Percentiles rank a stretch among this genome's conserved stretches.
These are phyloP conservation scores for Coemansia sp. DNA, from an alignment of 192 early-diverging fungal species.

Conservation along the genomic window DNA sequence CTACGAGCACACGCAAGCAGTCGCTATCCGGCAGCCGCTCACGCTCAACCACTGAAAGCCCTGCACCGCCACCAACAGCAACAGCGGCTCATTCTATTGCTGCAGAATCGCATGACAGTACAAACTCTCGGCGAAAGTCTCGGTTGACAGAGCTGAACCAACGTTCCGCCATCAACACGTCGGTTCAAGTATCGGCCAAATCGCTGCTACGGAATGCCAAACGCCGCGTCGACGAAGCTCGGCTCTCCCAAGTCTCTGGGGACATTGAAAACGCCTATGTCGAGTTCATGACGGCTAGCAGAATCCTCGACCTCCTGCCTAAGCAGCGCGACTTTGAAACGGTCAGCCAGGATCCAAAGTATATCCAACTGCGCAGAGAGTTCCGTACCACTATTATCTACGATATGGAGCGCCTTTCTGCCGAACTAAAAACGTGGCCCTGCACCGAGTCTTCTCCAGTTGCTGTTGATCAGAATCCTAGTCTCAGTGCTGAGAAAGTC, in stretches of 20 bases:
- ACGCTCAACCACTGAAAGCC: background rate
- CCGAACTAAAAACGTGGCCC: slow-evolving; percentile 27
- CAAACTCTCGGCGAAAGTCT: slow-evolving; percentile 9
- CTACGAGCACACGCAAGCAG: background rate
- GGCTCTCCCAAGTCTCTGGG: slow-evolving; percentile 4
- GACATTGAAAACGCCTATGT: slow-evolving; percentile 45
- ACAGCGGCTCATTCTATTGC: background rate
- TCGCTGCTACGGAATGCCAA: slow-evolving; percentile 32
- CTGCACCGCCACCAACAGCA: background rate
- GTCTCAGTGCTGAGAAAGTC: slow-evolving; percentile 40
- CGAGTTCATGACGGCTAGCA: slow-evolving; percentile 41
- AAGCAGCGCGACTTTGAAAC: slow-evolving; percentile 45
- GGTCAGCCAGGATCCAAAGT: slow-evolving; percentile 45
- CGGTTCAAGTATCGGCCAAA: slow-evolving; percentile 17
- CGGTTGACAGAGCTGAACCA: slow-evolving; percentile 30
- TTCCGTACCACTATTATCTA: slow-evolving; percentile 22
- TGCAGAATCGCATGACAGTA: background rate
- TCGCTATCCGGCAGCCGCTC: background rate
- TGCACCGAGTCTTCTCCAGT: slow-evolving; percentile 14
- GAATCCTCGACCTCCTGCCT: slow-evolving; percentile 53
- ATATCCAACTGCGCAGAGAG: slow-evolving; percentile 42
- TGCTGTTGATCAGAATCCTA: background rate
- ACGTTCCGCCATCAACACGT: slow-evolving; percentile 23
- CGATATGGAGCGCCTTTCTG: slow-evolving; percentile 25
- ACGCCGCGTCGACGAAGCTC: slow-evolving; percentile 31